A percentile compares a stretch with the other conserved stretches of the same genome.
Evolutionary conservation across 1,139 yeast genomes (phyloP).

Genomic region (Hemisphaericaspora lyxosophila): DNA sequence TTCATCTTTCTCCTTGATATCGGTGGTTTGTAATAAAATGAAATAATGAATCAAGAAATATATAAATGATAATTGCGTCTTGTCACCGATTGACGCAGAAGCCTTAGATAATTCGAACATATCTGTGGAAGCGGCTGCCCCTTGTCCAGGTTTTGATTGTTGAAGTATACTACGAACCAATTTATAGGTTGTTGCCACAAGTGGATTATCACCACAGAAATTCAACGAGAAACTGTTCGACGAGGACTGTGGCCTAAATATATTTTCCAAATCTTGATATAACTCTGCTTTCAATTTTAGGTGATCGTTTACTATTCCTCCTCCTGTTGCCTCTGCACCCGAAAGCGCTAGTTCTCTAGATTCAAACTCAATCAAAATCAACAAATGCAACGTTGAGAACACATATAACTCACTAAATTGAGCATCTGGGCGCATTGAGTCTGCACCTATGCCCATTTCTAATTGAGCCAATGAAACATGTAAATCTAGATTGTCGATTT

Average conservation of each 20-base stretch:
- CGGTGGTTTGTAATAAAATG: constrained; percentile 6
- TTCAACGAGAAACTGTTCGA: constrained; percentile 22
- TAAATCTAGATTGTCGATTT: constrained; percentile 4
- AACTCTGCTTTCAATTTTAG: constrained; percentile 17
- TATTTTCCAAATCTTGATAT: constrained; percentile 19
- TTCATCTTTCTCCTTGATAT: constrained; percentile 3
- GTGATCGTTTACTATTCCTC: constrained; percentile 4
- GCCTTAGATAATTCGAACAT: neutral
- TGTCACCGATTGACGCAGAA: constrained; percentile 1
- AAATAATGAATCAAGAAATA: constrained; percentile 4
- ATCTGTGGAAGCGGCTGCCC: neutral
- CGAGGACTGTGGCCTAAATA: constrained; percentile 15
- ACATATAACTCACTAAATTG: constrained; percentile 27
- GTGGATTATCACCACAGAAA: constrained; percentile 19
- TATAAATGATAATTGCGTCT: constrained; percentile 5
- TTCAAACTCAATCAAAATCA: constrained; percentile 27
- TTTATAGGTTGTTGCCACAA: constrained; percentile 15
- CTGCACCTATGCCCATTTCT: constrained; percentile 23
- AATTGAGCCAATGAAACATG: constrained; percentile 15
- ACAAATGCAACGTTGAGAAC: constrained; percentile 26
- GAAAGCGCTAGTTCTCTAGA: constrained; percentile 10
- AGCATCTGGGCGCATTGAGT: constrained; percentile 15
- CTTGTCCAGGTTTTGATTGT: neutral
- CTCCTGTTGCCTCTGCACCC: constrained; percentile 1
- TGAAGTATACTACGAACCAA: constrained; percentile 1